These are phyloP conservation scores for Crepidotus variabilis DNA, from an alignment of 768 basidiomycete genomes.

Conservation along the genomic window DNA sequence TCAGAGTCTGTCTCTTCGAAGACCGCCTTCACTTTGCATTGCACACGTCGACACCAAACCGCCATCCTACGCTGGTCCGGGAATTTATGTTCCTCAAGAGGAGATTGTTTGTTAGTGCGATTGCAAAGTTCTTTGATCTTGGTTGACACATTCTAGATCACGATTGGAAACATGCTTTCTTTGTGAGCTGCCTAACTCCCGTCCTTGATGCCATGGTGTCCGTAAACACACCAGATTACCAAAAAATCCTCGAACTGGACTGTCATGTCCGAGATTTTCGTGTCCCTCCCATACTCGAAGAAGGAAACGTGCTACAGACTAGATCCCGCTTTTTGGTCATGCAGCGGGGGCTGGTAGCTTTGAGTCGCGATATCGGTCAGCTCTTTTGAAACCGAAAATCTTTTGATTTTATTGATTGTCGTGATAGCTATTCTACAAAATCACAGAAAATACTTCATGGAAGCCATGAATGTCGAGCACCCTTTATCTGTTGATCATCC, in stretches of 20 bases:
- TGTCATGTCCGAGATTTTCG: constrained; percentile 50
- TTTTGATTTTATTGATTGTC: neutral
- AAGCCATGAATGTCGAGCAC: constrained; percentile 52
- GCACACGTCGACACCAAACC: constrained; percentile 62
- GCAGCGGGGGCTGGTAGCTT: constrained; percentile 59
- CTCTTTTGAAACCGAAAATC: neutral
- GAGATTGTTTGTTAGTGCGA: constrained; percentile 45
- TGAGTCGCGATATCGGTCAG: constrained; percentile 62
- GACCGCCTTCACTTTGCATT: constrained; percentile 65
- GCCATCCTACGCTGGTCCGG: constrained; percentile 44
- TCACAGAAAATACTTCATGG: constrained; percentile 65
- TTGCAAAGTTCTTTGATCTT: neutral
- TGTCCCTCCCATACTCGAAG: constrained; percentile 47
- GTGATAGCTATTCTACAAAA: constrained; percentile 58
- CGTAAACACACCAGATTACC: constrained; percentile 48
- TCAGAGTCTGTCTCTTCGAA: constrained; percentile 67
- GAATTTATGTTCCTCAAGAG: constrained; percentile 44
- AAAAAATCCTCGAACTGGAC: constrained; percentile 50
- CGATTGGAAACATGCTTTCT: constrained; percentile 69
- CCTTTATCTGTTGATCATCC: constrained; percentile 56
- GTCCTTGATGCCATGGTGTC: constrained; percentile 56
- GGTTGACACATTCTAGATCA: constrained; percentile 42
- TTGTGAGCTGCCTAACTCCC: constrained; percentile 57
- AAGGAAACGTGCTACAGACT: constrained; percentile 32
- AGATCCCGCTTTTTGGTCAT: constrained; percentile 53